Evolutionary conservation across 805 yeast genomes (phyloP).

Genomic region (Alloascoidea hylecoeti): DNA sequence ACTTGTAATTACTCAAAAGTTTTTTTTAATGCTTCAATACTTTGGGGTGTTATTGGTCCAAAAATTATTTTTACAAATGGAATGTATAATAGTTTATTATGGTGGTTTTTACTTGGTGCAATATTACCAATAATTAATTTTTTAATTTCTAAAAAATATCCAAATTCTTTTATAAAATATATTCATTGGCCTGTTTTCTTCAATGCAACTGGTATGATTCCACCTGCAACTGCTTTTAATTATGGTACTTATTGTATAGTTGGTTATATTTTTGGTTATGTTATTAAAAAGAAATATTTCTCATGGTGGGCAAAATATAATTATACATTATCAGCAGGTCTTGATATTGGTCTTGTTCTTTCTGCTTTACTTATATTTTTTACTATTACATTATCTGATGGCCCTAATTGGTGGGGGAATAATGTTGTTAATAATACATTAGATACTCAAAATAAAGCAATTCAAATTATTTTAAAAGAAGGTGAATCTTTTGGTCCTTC

Average conservation of each 20-base stretch:
- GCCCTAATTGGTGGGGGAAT: conserved; percentile 58
- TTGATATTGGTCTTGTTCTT: conserved; percentile 55
- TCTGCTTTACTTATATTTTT: conserved; percentile 45
- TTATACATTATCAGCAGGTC: conserved; percentile 51
- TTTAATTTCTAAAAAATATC: conserved; percentile 21
- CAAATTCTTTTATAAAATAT: conserved; percentile 24
- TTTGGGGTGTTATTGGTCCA: conserved; percentile 61
- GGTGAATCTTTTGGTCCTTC: conserved; percentile 35
- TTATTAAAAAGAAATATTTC: conserved; percentile 37
- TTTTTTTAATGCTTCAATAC: conserved; percentile 39
- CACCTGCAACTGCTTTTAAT: conserved; percentile 65
- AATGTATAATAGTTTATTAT: conserved; percentile 36
- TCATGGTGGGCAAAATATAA: conserved; percentile 73
- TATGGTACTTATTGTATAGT: conserved; percentile 40
- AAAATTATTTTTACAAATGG: conserved; percentile 37
- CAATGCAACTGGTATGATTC: conserved; percentile 43
- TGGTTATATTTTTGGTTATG: conserved; percentile 43
- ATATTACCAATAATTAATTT: conserved; percentile 26
- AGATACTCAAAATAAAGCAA: conserved; percentile 19
- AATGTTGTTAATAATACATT: conserved; percentile 24
- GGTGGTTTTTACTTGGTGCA: conserved; percentile 48
- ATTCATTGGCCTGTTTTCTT: conserved; percentile 61
- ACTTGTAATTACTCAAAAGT: conserved; percentile 30
- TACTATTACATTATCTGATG: conserved; percentile 24
- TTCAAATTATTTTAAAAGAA: conserved; percentile 18